phyloP scores from a whole-genome alignment of 148 eudicot species.

The Camellia japonica region DNA sequence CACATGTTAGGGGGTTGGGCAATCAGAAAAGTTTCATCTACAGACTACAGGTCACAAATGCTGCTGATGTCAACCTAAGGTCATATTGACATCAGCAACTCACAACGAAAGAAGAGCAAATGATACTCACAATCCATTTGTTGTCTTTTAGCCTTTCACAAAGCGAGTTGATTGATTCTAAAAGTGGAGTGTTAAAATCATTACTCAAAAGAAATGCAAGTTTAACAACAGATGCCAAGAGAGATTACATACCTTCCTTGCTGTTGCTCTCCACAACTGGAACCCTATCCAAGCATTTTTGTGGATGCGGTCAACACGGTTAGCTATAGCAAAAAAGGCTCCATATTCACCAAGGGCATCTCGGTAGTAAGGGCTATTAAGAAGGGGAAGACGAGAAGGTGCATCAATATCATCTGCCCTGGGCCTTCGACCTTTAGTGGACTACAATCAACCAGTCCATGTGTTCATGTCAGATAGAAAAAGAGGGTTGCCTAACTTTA shows the following conservation, averaged over 20 bases:
- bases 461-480: constrained; percentile 5
- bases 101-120: no score
- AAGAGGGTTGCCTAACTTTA: neutral
- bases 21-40: neutral
- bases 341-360: constrained; percentile 78
- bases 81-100: neutral
- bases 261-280: constrained; percentile 94
- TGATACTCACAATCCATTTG: no score
- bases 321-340: constrained; percentile 81
- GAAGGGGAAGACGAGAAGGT: constrained; percentile 80
- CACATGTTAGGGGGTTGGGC: neutral
- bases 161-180: no score
- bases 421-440: constrained; percentile 68
- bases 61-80: neutral
- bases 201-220: neutral
- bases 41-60: neutral
- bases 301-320: constrained; percentile 79
- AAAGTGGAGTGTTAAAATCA: neutral
- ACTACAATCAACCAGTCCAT: constrained; percentile 39
- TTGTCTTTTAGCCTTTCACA: no score
- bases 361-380: constrained; percentile 65
- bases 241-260: constrained; percentile 49
- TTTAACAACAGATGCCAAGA: neutral
- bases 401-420: constrained; percentile 83
- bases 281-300: constrained; percentile 98